phyloP scores from a whole-genome alignment of 108 stramenopile species.

The Tribonema minus region DNA sequence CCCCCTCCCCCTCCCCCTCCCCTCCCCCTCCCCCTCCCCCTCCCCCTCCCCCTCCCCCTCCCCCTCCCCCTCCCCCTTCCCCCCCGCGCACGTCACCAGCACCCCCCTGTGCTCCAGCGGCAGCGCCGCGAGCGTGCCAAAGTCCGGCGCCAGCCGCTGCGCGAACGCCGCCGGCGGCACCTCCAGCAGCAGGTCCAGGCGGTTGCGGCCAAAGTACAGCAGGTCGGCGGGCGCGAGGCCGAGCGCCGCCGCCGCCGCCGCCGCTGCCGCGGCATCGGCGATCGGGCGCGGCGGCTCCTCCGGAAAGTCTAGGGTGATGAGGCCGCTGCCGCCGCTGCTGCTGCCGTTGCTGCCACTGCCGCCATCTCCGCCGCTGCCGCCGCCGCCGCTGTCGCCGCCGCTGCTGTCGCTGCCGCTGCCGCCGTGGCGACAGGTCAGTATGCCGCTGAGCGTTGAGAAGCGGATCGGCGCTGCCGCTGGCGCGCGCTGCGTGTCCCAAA shows the following conservation, averaged over 20 bases:
- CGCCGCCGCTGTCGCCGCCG: constrained; percentile 4
- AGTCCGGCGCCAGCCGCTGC: neutral
- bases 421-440: constrained; percentile 32
- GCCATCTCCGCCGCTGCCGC: neutral
- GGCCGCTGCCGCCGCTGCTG: neutral
- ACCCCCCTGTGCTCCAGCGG: constrained; percentile 18
- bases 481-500: constrained; percentile 42
- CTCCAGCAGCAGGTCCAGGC: constrained; percentile 47
- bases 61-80: neutral
- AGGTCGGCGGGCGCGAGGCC: neutral
- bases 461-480: neutral
- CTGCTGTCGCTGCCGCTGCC: constrained; percentile 4
- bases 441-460: constrained; percentile 50
- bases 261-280: too few species aligned
- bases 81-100: neutral
- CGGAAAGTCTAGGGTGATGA: neutral
- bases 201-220: constrained; percentile 41
- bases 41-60: too few species aligned
- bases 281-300: neutral
- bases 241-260: neutral
- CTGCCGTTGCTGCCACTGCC: neutral
- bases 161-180: constrained; percentile 16
- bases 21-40: constrained; percentile 9
- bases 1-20: neutral
- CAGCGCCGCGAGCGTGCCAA: neutral